These are phyloP conservation scores for Magnaporthiopsis poae DNA, from an alignment of 2,329 filamentous ascomycete species.

Conservation along the genomic window DNA sequence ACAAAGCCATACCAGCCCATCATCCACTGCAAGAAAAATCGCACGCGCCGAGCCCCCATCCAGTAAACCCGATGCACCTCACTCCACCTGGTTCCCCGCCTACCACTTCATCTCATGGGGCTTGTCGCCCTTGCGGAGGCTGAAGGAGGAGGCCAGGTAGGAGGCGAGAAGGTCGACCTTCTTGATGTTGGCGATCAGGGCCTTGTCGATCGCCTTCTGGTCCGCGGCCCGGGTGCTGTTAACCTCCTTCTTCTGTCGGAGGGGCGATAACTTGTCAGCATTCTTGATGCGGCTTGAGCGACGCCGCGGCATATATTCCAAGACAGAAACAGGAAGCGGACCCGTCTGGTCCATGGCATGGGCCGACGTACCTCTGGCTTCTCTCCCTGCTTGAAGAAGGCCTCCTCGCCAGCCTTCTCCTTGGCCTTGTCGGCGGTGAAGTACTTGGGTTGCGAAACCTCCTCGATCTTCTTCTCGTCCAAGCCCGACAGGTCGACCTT, in stretches of 20 bases:
- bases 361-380: slow-evolving; percentile 77
- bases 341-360: not conserved
- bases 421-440: slow-evolving; percentile 90
- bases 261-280: slow-evolving; percentile 11
- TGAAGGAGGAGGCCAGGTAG: slow-evolving; percentile 95
- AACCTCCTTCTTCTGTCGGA: slow-evolving; percentile 85
- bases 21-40: slow-evolving; percentile 7
- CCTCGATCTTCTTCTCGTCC: slow-evolving; percentile 81
- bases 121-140: slow-evolving; percentile 97
- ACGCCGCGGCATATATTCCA: not conserved
- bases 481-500: slow-evolving; percentile 77
- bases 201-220: slow-evolving; percentile 98
- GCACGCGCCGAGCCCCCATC: slow-evolving; percentile 4
- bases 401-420: slow-evolving; percentile 94
- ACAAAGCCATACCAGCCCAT: slow-evolving; percentile 42
- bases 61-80: slow-evolving; percentile 12
- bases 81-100: slow-evolving; percentile 27
- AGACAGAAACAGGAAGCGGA: not conserved
- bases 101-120: slow-evolving; percentile 99
- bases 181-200: slow-evolving; percentile 90
- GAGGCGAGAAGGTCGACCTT: slow-evolving; percentile 88
- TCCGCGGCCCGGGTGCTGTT: slow-evolving; percentile 84
- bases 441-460: slow-evolving; percentile 71
- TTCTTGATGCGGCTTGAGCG: not conserved
- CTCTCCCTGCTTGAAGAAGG: slow-evolving; percentile 99